phyloP scores from a whole-genome alignment of 1,284 basidiomycete genomes.

The Fomes fomentarius region DNA sequence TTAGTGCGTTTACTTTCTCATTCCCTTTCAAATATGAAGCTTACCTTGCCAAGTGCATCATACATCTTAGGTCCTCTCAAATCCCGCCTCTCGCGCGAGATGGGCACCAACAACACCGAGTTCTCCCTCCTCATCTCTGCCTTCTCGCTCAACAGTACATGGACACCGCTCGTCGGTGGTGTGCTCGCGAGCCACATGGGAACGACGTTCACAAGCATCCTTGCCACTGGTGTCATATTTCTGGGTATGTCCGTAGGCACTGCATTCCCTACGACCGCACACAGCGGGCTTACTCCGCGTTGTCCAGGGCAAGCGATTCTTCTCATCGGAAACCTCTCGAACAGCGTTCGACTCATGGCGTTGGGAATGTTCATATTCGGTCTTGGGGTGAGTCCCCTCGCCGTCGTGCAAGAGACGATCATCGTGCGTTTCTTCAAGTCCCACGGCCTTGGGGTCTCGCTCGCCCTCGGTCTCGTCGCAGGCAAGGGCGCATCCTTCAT shows the following conservation, averaged over 20 bases:
- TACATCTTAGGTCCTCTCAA: constrained; percentile 79
- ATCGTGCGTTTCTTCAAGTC: constrained; percentile 81
- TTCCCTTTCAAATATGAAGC: not conserved
- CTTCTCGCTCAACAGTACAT: constrained; percentile 77
- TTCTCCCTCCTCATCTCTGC: constrained; percentile 78
- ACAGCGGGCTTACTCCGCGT: not conserved
- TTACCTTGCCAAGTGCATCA: constrained; percentile 50
- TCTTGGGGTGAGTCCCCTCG: constrained; percentile 76
- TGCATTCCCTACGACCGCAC: not conserved
- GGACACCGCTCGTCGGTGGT: constrained; percentile 78
- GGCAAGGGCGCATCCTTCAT: constrained; percentile 80
- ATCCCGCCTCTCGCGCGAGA: constrained; percentile 68
- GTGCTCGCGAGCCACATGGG: constrained; percentile 69
- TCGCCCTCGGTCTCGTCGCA: constrained; percentile 78
- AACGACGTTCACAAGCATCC: constrained; percentile 68
- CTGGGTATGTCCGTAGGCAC: constrained; percentile 44
- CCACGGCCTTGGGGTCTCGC: constrained; percentile 76
- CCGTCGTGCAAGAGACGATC: constrained; percentile 78
- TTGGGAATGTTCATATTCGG: constrained; percentile 78
- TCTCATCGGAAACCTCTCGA: constrained; percentile 61
- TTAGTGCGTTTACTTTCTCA: constrained; percentile 52
- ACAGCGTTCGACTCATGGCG: constrained; percentile 65
- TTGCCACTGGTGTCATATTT: constrained; percentile 73
- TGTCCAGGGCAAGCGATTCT: constrained; percentile 60
- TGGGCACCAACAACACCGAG: constrained; percentile 77